Conservation (phyloP, 1,284 basidiomycete genomes). For the Cutaneotrichosporon spelunceum region DNA sequence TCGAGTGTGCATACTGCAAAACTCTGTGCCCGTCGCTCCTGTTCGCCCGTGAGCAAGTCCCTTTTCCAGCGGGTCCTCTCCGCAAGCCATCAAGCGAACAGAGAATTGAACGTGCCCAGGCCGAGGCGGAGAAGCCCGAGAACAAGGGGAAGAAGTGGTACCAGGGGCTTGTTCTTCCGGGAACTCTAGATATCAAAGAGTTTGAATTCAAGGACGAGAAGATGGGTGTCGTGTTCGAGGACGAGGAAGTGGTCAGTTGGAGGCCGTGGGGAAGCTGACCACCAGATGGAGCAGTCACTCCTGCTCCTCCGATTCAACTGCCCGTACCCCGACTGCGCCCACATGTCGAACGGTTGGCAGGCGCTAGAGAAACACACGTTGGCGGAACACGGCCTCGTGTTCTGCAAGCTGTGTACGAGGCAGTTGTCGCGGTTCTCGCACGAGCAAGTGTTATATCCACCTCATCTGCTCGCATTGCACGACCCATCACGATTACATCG, state of each 20-base stretch:
- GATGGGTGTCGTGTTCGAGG: conserved; percentile 81
- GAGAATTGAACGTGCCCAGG: conserved; percentile 39
- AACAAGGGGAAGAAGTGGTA: conserved; percentile 44
- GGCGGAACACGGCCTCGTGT: conserved; percentile 63
- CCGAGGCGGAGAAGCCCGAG: conserved; percentile 39
- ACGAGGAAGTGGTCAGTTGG: conserved; percentile 65
- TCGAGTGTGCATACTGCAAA: conserved; percentile 97
- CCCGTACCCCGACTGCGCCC: conserved; percentile 73
- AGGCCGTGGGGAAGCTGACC: background rate
- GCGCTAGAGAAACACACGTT: conserved; percentile 67
- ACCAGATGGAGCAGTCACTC: conserved; percentile 82
- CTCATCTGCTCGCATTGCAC: conserved; percentile 67
- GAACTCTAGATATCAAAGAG: conserved; percentile 40
- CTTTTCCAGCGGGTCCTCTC: conserved; percentile 61
- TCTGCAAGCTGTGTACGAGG: conserved; percentile 87
- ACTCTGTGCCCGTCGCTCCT: conserved; percentile 74
- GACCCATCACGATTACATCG: conserved; percentile 68
- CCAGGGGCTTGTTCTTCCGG: conserved; percentile 40
- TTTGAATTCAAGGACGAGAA: conserved; percentile 68
- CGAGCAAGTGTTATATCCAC: conserved; percentile 83
- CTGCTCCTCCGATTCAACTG: conserved; percentile 85
- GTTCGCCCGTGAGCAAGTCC: conserved; percentile 70
- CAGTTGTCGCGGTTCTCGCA: conserved; percentile 94
- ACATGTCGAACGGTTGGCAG: conserved; percentile 80
- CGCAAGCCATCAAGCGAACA: conserved; percentile 55